Base-by-base conservation (phyloP, 306 rosid genomes). In the Vigna trinervia region DNA sequence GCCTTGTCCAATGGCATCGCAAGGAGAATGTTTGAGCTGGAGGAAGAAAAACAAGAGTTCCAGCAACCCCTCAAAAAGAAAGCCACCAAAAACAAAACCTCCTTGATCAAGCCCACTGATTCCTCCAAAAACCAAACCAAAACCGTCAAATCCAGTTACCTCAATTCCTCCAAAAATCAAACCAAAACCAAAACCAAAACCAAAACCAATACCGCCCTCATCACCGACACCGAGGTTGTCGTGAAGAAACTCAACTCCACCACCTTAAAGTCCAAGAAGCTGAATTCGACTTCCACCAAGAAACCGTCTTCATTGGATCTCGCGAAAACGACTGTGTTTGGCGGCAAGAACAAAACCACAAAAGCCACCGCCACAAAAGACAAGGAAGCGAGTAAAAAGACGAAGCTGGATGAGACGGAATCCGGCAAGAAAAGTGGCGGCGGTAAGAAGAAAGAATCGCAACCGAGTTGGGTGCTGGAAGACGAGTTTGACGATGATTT, bases 211-310 rank as follows among this genome's bases (percentile, higher is more conserved):
- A 74, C 67, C 17, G 53, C 15, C 34, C 6, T 48, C 15, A 39
- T 71, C 78, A 12, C 74, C 85, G 73, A 67, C 71, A 67, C 73
- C 12, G 23, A 17, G 32, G 45, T 39, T 32, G 69, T 15, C 59
- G 57, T 85, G 71, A 87, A 87, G 70, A 90, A 90, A 79, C 87
- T 89, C 54, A 88, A 89, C 45, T 30, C 94, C 71, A 89, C 93
- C 43, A 81, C 88, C 64, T 13, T 83, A 30, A 90, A 89, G 45
- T 63, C 43, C 84, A 89, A 86, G 80, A 87, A 91, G 75, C 85
- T 83, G 6, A 88, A 92, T 36, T 86, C 93, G 80, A 88, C 90
- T 6, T 76, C 88, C 28, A 86, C 17, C 41, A 87, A 84, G 67
- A 89, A 83, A 59, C 28, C 81, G 23, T 54, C 89, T 56, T 58